Percentiles rank a stretch among this genome's conserved stretches.
Evolutionary conservation across 83 land plant genomes (phyloP).

Genomic region (Larix sibirica): DNA sequence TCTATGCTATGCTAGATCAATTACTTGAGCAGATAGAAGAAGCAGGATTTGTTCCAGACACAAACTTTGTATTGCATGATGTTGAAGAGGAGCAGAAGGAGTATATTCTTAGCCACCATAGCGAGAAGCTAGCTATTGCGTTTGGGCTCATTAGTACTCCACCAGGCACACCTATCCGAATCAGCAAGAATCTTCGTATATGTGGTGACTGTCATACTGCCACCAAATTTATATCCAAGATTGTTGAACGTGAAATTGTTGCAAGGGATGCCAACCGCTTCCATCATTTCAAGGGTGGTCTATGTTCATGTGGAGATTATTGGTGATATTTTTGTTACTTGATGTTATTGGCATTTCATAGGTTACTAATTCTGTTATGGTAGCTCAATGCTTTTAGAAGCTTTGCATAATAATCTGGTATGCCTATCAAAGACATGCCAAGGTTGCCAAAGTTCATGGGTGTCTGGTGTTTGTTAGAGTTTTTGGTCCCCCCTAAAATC

Average conservation of each 20-base stretch:
- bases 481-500: too few species aligned
- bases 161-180: not conserved
- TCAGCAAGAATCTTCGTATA: not conserved
- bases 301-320: too few species aligned
- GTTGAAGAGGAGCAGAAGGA: constrained; percentile 39
- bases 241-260: not conserved
- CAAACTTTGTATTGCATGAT: constrained; percentile 40
- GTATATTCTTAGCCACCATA: constrained; percentile 45
- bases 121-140: constrained; percentile 35
- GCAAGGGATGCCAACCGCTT: not conserved
- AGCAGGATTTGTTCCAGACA: constrained; percentile 49
- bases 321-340: too few species aligned
- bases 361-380: too few species aligned
- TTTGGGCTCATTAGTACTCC: not conserved
- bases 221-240: not conserved
- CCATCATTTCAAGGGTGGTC: not conserved
- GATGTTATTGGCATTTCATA: too few species aligned
- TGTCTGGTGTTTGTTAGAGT: too few species aligned
- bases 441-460: too few species aligned
- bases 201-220: constrained; percentile 1
- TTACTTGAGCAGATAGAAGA: constrained; percentile 32
- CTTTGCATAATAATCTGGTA: too few species aligned
- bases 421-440: too few species aligned
- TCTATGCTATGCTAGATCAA: constrained; percentile 40
- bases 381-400: too few species aligned